Base-by-base conservation (phyloP, 169 alveolate species). In the Plasmodium gallinaceum region DNA sequence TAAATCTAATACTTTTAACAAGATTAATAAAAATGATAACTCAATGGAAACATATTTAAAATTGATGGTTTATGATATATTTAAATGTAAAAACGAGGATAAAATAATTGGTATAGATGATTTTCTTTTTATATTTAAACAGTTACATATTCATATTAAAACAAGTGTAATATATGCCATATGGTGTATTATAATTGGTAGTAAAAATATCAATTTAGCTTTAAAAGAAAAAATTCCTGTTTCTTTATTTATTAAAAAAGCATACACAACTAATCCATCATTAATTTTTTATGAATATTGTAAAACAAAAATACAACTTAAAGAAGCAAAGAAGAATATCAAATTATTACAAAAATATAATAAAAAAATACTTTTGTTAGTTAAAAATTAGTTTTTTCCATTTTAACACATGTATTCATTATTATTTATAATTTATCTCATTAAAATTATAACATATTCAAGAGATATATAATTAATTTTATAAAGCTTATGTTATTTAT, bases 191-290 rank as follows among this genome's bases (percentile, higher is more conserved):
- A 24, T 76, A 58, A 76, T 66, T 9, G 76, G 76, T 5, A 45
- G 26, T 0, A 64, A 32, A 51, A 58, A 76, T 51, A 37, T 76
- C 8, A 26, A 65, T 6, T 46, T 0, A 12, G 89, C 89, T 5
- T 22, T 76, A 43, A 52, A 62, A 18, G 65, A 76, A 64, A 76
- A n/a, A 12, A 64, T 76, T 0, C 18, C 89, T 0, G 4, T 76
- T 7, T 14, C 68, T 14, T 26, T 58, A 0, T 76, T 76, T 43
- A 54, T 76, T 32, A 76, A 76, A 68, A 76, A 76, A 22, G 89
- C 89, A 10, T 58, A 76, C 14, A 45, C 89, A 7, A 76, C 89
- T 16, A 76, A 76, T 16, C 89, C 89, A 18, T 62, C 89, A 0
- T 26, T 76, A 6, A 68, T 76, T 45, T 76, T 76, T 65, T 76